These are phyloP conservation scores for Pyrus bretschneideri DNA, from an alignment of 306 rosid species.

Conservation along the genomic window DNA sequence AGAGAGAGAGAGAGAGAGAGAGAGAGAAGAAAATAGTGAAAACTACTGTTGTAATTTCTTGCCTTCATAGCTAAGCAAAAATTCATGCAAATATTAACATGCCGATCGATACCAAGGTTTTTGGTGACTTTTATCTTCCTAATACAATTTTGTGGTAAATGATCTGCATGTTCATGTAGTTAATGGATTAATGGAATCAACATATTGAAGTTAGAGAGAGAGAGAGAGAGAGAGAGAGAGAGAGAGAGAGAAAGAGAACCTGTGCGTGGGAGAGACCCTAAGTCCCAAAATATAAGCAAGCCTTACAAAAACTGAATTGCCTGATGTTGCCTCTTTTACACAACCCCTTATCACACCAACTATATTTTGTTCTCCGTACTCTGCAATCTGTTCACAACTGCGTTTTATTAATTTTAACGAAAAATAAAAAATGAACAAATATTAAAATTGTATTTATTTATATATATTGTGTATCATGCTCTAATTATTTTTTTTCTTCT, in stretches of 20 bases:
- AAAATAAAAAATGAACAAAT: not conserved
- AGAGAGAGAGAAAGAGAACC: conserved; percentile 22
- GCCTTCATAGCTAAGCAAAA: too few species aligned
- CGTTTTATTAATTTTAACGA: not conserved
- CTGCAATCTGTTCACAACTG: conserved; percentile 58
- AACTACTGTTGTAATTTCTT: not conserved
- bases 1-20: too few species aligned
- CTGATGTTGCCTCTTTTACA: conserved; percentile 63
- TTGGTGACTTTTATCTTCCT: not conserved
- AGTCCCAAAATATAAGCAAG: conserved; percentile 86
- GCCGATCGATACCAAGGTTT: too few species aligned
- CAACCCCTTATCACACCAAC: conserved; percentile 89
- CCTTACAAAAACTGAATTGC: conserved; percentile 46
- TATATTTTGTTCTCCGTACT: conserved; percentile 64
- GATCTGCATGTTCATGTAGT: not conserved
- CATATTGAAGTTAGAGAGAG: not conserved
- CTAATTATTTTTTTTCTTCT: not conserved
- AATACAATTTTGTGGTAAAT: not conserved
- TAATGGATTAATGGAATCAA: not conserved
- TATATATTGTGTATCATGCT: not conserved
- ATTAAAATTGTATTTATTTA: too few species aligned
- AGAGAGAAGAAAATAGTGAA: not conserved
- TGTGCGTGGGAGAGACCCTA: conserved; percentile 76
- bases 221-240: conserved; percentile 13
- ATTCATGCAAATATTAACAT: too few species aligned